A percentile compares a stretch with the other conserved stretches of the same genome.
Evolutionary conservation across 2,329 filamentous ascomycete species (phyloP).

Genomic region (Colletotrichum sp.): DNA sequence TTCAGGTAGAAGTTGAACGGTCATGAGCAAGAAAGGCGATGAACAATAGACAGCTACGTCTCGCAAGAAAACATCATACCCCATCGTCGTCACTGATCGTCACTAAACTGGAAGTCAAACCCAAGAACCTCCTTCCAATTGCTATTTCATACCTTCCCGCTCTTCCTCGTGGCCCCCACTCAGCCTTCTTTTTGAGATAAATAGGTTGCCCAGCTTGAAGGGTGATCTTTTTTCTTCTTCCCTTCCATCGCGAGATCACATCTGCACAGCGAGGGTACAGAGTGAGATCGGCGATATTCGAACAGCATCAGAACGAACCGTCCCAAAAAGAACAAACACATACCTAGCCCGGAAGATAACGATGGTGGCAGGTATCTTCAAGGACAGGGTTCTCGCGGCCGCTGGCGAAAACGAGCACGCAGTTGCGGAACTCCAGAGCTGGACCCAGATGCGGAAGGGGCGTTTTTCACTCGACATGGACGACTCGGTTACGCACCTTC

Average conservation of each 20-base stretch:
- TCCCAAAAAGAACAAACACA: neutral
- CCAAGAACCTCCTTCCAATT: neutral
- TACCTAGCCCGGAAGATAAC: neutral
- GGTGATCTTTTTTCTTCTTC: neutral
- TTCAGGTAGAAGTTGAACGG: constrained; percentile 45
- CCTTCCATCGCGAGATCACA: neutral
- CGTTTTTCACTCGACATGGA: constrained; percentile 56
- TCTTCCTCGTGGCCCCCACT: neutral
- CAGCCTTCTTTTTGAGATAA: neutral
- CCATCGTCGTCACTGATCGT: neutral
- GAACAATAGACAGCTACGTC: neutral
- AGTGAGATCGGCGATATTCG: neutral
- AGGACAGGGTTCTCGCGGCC: constrained; percentile 57
- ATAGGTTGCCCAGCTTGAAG: neutral
- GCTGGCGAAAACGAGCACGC: constrained; percentile 58
- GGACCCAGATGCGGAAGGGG: constrained; percentile 70
- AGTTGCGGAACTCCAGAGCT: constrained; percentile 64
- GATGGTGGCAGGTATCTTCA: constrained; percentile 48
- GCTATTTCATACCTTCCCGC: neutral
- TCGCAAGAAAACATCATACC: neutral
- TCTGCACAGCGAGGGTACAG: neutral
- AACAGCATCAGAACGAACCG: neutral
- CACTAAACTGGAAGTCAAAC: neutral
- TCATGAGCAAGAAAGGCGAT: neutral
- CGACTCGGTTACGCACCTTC: constrained; percentile 71